These are phyloP conservation scores for Metschnikowia cubensis DNA, from an alignment of 805 yeast genomes.

Conservation along the genomic window DNA sequence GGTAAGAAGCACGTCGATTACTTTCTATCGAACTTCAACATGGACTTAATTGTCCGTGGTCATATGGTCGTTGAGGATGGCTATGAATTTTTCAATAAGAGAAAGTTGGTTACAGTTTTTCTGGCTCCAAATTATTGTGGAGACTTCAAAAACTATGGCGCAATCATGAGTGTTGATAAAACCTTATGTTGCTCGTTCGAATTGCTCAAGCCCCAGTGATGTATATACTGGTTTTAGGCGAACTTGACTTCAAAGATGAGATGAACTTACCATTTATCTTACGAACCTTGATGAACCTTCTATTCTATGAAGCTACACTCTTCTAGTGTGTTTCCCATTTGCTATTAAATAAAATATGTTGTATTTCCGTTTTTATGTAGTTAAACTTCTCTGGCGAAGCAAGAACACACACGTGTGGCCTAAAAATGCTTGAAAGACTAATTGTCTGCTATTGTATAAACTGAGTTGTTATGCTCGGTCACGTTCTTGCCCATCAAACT, in stretches of 20 bases:
- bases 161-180: conserved; percentile 70
- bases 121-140: conserved; percentile 85
- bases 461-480: conserved; percentile 14
- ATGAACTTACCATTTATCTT: conserved; percentile 1
- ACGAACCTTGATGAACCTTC: conserved; percentile 4
- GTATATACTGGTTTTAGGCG: background rate
- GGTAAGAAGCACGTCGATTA: conserved; percentile 69
- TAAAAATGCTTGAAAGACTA: background rate
- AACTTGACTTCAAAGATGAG: background rate
- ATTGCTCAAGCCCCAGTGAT: conserved; percentile 51
- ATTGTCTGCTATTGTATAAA: conserved; percentile 5
- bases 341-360: conserved; percentile 3
- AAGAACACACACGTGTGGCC: background rate
- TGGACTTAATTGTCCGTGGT: conserved; percentile 76
- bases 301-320: background rate
- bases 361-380: background rate
- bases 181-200: conserved; percentile 69
- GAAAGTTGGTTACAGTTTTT: conserved; percentile 73
- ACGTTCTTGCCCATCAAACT: conserved; percentile 38
- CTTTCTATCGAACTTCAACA: conserved; percentile 61
- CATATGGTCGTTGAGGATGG: conserved; percentile 92
- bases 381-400: background rate
- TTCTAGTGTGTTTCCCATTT: background rate
- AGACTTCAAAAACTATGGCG: conserved; percentile 76
- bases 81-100: conserved; percentile 72